Percentiles rank a stretch among this genome's conserved stretches.
Conservation (phyloP, 2,329 filamentous ascomycete species). For the Colletotrichum agaves region DNA sequence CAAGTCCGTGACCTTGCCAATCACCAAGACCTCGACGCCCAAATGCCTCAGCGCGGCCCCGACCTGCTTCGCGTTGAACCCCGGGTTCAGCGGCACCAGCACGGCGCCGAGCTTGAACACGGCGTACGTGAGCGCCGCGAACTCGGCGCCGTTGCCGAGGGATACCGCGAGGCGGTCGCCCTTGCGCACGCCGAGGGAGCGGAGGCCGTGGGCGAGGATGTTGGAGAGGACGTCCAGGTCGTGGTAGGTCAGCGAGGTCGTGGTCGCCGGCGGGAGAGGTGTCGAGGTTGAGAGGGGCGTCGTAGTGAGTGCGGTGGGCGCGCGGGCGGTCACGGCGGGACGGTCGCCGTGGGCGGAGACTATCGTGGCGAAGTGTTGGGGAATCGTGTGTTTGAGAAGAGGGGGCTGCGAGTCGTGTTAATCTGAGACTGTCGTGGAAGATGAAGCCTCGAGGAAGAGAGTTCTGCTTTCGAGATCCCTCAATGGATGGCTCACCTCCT, state of each 20-base stretch:
- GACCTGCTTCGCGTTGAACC: constrained; percentile 85
- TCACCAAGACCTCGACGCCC: constrained; percentile 77
- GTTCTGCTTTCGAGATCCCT: not conserved
- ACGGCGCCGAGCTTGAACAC: constrained; percentile 95
- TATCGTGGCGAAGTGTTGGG: constrained; percentile 75
- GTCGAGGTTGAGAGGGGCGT: constrained; percentile 46
- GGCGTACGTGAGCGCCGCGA: constrained; percentile 86
- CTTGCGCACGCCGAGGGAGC: constrained; percentile 77
- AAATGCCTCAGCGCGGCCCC: constrained; percentile 82
- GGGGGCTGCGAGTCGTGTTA: constrained; percentile 63
- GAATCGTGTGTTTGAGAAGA: constrained; percentile 74
- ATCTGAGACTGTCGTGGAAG: not conserved
- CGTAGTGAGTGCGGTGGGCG: constrained; percentile 47
- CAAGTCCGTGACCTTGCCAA: constrained; percentile 88
- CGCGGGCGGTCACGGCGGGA: constrained; percentile 65
- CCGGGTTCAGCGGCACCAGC: constrained; percentile 91
- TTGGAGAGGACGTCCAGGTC: constrained; percentile 81
- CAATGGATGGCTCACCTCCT: constrained; percentile 6
- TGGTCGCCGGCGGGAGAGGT: constrained; percentile 64
- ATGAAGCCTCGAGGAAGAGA: not conserved
- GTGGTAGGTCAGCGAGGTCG: constrained; percentile 78
- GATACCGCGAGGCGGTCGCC: constrained; percentile 88
- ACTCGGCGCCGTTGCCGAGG: constrained; percentile 86
- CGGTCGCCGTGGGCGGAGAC: constrained; percentile 73
- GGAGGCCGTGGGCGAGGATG: constrained; percentile 76